phyloP scores from a whole-genome alignment of 1,139 yeast species.

The Protomyces lactucae-debilis region DNA sequence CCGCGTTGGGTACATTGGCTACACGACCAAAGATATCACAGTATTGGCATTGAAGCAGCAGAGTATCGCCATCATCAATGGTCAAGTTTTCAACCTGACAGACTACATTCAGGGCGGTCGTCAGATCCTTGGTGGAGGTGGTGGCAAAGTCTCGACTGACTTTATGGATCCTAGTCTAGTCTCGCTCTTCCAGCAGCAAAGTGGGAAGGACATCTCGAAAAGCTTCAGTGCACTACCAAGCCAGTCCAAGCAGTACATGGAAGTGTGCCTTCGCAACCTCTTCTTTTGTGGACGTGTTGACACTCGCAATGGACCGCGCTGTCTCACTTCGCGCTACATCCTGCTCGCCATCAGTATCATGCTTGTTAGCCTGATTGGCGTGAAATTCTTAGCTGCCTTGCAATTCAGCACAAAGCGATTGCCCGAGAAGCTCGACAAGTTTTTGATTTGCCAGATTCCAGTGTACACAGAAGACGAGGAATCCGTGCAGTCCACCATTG shows the following conservation, averaged over 20 bases:
- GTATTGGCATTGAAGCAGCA: slow-evolving; percentile 35
- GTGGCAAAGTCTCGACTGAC: slow-evolving; percentile 35
- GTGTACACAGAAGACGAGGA: slow-evolving; percentile 45
- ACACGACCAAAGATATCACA: slow-evolving; percentile 38
- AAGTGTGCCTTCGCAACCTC: slow-evolving; percentile 40
- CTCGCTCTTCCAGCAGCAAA: slow-evolving; percentile 37
- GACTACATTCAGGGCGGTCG: slow-evolving; percentile 42
- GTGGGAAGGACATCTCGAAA: slow-evolving; percentile 41
- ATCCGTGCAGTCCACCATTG: slow-evolving; percentile 43
- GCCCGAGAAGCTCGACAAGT: slow-evolving; percentile 43
- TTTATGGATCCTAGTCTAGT: slow-evolving; percentile 40
- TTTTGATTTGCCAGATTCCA: slow-evolving; percentile 45
- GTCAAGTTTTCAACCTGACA: slow-evolving; percentile 42
- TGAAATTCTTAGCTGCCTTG: slow-evolving; percentile 43
- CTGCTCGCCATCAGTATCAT: slow-evolving; percentile 41
- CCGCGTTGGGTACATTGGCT: slow-evolving; percentile 42
- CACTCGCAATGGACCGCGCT: slow-evolving; percentile 41
- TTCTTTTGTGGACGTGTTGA: slow-evolving; percentile 41
- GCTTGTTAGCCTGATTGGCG: slow-evolving; percentile 41
- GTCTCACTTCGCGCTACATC: slow-evolving; percentile 43
- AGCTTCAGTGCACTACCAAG: slow-evolving; percentile 34
- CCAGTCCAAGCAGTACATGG: slow-evolving; percentile 36
- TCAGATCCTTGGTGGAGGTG: slow-evolving; percentile 37
- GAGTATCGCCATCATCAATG: slow-evolving; percentile 40
- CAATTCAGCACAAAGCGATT: slow-evolving; percentile 40